A percentile compares a stretch with the other conserved stretches of the same genome.
Evolutionary conservation across 192 early-diverging fungal species (phyloP).

Genomic region (Coemansia sp.): DNA sequence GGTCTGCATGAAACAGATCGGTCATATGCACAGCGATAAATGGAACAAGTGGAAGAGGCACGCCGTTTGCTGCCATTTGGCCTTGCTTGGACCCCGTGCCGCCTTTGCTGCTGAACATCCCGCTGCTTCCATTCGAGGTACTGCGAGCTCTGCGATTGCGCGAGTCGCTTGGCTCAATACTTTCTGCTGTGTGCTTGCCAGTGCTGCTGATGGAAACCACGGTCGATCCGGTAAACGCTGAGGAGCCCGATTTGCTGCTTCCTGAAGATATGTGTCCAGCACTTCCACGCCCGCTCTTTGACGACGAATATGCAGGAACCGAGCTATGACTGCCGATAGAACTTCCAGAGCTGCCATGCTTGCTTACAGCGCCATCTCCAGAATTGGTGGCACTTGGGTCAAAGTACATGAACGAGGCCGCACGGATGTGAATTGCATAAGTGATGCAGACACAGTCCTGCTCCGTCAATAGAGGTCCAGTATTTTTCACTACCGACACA

Average conservation of each 20-base stretch:
- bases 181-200: conserved; percentile 4
- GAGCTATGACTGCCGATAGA: conserved; percentile 25
- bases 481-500: conserved; percentile 21
- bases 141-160: conserved; percentile 40
- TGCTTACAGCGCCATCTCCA: not conserved
- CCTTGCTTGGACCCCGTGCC: conserved; percentile 34
- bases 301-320: conserved; percentile 27
- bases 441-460: conserved; percentile 56
- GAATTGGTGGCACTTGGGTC: conserved; percentile 28
- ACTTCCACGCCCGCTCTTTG: conserved; percentile 38
- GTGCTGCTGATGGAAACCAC: conserved; percentile 11
- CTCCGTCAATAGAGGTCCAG: conserved; percentile 32
- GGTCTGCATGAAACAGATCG: conserved; percentile 56
- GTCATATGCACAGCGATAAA: conserved; percentile 60
- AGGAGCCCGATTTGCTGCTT: conserved; percentile 11
- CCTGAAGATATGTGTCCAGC: conserved; percentile 29
- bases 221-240: conserved; percentile 3
- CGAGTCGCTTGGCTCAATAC: conserved; percentile 28
- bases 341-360: conserved; percentile 3
- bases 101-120: conserved; percentile 21
- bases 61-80: conserved; percentile 39
- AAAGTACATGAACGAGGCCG: conserved; percentile 48
- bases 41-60: conserved; percentile 50
- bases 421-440: conserved; percentile 52
- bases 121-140: conserved; percentile 44